Percentiles rank a stretch among this genome's conserved stretches.
phyloP scores from a whole-genome alignment of 345 rosid genomes.

The Aethionema arabicum region DNA sequence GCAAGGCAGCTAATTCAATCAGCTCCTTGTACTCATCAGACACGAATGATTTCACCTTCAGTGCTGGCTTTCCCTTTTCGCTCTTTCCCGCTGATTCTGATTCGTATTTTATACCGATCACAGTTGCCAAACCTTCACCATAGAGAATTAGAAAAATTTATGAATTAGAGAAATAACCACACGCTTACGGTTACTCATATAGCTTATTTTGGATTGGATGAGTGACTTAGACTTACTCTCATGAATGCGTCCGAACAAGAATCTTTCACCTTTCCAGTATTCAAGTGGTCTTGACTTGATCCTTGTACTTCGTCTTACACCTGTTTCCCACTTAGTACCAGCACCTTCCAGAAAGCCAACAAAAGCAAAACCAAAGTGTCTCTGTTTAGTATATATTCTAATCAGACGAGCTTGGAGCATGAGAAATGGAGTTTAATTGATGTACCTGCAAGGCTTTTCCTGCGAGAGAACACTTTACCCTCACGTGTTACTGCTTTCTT shows the following conservation, averaged over 20 bases:
- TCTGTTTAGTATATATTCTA: conserved; percentile 10
- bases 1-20: conserved; percentile 56
- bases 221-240: conserved; percentile 50
- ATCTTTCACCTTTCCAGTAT: conserved; percentile 95
- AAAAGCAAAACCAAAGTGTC: neutral
- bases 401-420: conserved; percentile 3
- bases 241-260: conserved; percentile 85
- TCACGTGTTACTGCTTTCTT: conserved; percentile 40
- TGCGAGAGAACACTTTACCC: conserved; percentile 39
- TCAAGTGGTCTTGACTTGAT: conserved; percentile 85
- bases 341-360: conserved; percentile 38
- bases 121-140: conserved; percentile 69
- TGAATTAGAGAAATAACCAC: neutral
- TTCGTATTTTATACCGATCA: conserved; percentile 73
- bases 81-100: conserved; percentile 55
- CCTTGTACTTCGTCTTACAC: conserved; percentile 83
- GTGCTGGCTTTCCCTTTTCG: conserved; percentile 1
- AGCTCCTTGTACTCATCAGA: conserved; percentile 59
- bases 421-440: conserved; percentile 9
- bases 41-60: conserved; percentile 84
- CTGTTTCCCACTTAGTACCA: conserved; percentile 63
- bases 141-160: neutral
- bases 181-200: too few relatives aligned
- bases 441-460: conserved; percentile 91
- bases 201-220: neutral